Evolutionary conservation across 441 rosid species (phyloP).

Genomic region (Eruca vesicaria): DNA sequence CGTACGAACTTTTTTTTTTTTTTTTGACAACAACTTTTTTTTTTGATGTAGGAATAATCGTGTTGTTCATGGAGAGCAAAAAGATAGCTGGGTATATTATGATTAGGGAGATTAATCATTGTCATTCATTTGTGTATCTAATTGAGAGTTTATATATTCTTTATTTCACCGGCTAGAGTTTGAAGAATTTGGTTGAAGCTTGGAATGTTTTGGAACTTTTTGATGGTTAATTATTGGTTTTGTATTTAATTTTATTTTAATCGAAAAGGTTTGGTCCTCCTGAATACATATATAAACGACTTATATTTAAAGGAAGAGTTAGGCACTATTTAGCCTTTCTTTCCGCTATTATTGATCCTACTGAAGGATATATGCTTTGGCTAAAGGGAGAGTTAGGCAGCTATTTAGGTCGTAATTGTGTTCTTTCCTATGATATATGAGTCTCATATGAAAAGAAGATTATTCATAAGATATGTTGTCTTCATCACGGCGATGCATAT

Average conservation of each 20-base stretch:
- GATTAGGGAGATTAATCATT: slow-evolving; percentile 12
- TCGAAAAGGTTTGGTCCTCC: not conserved
- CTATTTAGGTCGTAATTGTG: slow-evolving; percentile 15
- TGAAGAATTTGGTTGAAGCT: slow-evolving; percentile 26
- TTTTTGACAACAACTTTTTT: too few species aligned
- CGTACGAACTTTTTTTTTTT: not conserved
- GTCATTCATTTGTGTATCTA: not conserved
- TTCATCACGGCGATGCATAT: not conserved
- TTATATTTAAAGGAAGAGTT: not conserved
- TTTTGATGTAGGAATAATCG: slow-evolving; percentile 14
- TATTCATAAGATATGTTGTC: not conserved
- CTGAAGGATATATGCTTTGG: slow-evolving; percentile 19
- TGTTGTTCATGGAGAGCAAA: slow-evolving; percentile 1
- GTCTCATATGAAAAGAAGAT: not conserved
- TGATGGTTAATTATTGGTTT: not conserved
- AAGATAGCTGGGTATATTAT: slow-evolving; percentile 19
- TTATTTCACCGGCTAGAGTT: slow-evolving; percentile 4
- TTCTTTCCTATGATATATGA: slow-evolving; percentile 1
- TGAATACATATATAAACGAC: not conserved
- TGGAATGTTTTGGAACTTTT: slow-evolving; percentile 2
- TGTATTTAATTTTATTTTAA: not conserved
- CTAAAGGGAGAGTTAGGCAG: slow-evolving; percentile 25
- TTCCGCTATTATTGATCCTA: not conserved
- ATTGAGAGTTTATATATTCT: slow-evolving; percentile 6
- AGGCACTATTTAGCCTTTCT: not conserved